These are phyloP conservation scores for Exserohilum turcica DNA, from an alignment of 2,329 filamentous ascomycete species.

Conservation along the genomic window DNA sequence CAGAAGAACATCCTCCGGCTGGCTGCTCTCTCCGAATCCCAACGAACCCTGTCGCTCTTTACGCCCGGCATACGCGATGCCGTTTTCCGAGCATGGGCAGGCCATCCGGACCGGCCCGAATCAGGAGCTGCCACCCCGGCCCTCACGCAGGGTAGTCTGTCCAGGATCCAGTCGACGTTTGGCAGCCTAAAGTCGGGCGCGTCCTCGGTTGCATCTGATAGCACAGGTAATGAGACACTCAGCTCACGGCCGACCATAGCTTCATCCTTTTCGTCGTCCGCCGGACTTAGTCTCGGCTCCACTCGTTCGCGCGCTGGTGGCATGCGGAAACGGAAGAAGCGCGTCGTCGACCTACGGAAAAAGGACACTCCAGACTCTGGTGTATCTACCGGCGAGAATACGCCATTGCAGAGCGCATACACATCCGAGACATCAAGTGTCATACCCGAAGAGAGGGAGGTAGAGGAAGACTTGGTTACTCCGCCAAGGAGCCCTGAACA, in stretches of 20 bases:
- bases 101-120: constrained; percentile 73
- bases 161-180: constrained; percentile 53
- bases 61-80: constrained; percentile 89
- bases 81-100: constrained; percentile 91
- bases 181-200: constrained; percentile 55
- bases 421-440: constrained; percentile 61
- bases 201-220: constrained; percentile 44
- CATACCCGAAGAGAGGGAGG: constrained; percentile 41
- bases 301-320: constrained; percentile 64
- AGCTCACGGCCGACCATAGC: constrained; percentile 72
- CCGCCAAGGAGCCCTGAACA: constrained; percentile 39
- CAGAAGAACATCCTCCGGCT: constrained; percentile 90
- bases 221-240: constrained; percentile 54
- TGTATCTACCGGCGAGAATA: constrained; percentile 58
- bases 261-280: constrained; percentile 62
- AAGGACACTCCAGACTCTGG: constrained; percentile 56
- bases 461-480: constrained; percentile 39
- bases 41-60: constrained; percentile 87
- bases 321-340: constrained; percentile 78
- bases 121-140: constrained; percentile 50
- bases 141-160: constrained; percentile 52
- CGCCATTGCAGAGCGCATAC: constrained; percentile 58
- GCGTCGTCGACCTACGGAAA: constrained; percentile 80
- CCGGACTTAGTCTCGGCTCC: constrained; percentile 67
- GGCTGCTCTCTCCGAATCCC: constrained; percentile 81